Evolutionary conservation across 2,329 filamentous ascomycete species (phyloP).

Genomic region (Hypoxylon sp.): DNA sequence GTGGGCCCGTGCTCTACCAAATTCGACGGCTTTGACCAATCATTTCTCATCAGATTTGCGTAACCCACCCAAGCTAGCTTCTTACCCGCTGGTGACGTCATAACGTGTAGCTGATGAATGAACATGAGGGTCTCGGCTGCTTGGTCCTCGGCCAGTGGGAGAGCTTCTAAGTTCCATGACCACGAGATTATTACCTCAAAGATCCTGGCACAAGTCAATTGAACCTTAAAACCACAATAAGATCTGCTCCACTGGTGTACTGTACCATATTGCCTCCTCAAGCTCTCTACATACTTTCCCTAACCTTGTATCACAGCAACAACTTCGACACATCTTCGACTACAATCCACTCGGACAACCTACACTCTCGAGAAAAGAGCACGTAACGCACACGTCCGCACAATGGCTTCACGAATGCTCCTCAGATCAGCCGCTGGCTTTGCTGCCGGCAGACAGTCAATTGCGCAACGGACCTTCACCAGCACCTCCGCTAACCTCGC

Average conservation of each 20-base stretch:
- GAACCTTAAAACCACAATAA: slow-evolving; percentile 17
- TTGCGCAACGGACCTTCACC: slow-evolving; percentile 45
- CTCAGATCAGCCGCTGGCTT: slow-evolving; percentile 43
- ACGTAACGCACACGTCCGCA: slow-evolving; percentile 20
- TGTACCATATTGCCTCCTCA: not conserved
- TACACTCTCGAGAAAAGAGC: not conserved
- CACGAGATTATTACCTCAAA: slow-evolving; percentile 40
- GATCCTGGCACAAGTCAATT: slow-evolving; percentile 26
- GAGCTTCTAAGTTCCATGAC: slow-evolving; percentile 31
- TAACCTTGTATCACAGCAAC: slow-evolving; percentile 6
- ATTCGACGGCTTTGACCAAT: slow-evolving; percentile 27
- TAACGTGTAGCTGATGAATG: slow-evolving; percentile 22
- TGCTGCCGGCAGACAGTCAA: slow-evolving; percentile 45
- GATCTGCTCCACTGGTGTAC: slow-evolving; percentile 15
- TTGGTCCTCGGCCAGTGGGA: slow-evolving; percentile 33
- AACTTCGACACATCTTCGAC: not conserved
- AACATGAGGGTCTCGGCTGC: slow-evolving; percentile 21
- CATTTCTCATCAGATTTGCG: slow-evolving; percentile 11
- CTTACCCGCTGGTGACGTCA: slow-evolving; percentile 38
- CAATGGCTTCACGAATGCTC: slow-evolving; percentile 52
- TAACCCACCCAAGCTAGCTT: slow-evolving; percentile 28
- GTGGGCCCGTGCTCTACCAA: slow-evolving; percentile 6
- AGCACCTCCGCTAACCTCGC: slow-evolving; percentile 42
- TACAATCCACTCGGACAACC: not conserved
- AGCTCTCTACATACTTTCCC: slow-evolving; percentile 11